Percentiles rank a stretch among this genome's conserved stretches.
Conservation (phyloP, 352 stramenopile species). For the Pythium aphanidermatum region DNA sequence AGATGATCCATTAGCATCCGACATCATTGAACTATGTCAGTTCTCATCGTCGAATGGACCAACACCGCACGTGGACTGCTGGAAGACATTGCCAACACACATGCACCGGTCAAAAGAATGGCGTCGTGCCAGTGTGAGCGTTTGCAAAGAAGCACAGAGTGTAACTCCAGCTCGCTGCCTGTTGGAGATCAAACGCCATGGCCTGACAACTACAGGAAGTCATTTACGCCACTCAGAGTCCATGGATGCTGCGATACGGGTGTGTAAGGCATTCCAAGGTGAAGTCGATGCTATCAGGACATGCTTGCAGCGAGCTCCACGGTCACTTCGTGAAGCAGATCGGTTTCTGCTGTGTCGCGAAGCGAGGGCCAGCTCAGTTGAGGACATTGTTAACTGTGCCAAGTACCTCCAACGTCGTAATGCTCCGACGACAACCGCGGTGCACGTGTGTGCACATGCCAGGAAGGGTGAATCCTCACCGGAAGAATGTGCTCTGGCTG, state of each 20-base stretch:
- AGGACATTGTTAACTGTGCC: conserved; percentile 11
- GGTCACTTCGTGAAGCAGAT: conserved; percentile 1
- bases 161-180: conserved; percentile 29
- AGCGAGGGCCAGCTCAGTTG: background rate
- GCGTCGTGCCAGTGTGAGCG: conserved; percentile 14
- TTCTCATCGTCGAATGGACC: conserved; percentile 7
- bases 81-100: conserved; percentile 24
- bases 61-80: no score
- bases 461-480: conserved; percentile 6
- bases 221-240: background rate
- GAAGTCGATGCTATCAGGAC: conserved; percentile 4
- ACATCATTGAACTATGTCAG: conserved; percentile 4
- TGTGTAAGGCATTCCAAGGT: conserved; percentile 12
- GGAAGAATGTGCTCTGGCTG: conserved; percentile 37
- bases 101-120: conserved; percentile 16
- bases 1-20: background rate
- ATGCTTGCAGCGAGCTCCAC: conserved; percentile 5
- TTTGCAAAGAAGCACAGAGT: conserved; percentile 32
- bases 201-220: background rate
- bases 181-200: conserved; percentile 16
- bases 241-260: background rate
- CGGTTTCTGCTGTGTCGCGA: conserved; percentile 2
- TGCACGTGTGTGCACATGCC: conserved; percentile 25
- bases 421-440: conserved; percentile 11
- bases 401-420: conserved; percentile 15